Conservation (phyloP, 805 yeast species). For the Saccharomycopsis sp. region DNA sequence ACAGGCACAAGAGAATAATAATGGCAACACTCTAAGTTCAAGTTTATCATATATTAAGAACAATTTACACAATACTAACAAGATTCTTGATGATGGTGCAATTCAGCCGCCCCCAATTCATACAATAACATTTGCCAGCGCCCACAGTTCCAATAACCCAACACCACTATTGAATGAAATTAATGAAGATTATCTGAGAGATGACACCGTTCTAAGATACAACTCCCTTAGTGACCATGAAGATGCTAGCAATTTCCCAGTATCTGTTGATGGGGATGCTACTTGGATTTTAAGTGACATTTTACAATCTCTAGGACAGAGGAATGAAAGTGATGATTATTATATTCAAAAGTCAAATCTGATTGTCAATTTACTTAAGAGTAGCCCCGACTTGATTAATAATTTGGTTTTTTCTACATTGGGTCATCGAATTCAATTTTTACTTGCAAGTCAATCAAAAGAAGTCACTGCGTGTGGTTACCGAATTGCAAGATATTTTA, state of each 20-base stretch:
- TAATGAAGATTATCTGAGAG: not conserved
- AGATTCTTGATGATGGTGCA: not conserved
- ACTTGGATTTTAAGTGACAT: conserved; percentile 62
- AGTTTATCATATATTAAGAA: conserved; percentile 7
- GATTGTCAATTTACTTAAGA: conserved; percentile 47
- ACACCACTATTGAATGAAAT: conserved; percentile 9
- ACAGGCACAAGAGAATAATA: conserved; percentile 12
- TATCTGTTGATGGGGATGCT: conserved; percentile 34
- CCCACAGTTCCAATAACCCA: conserved; percentile 10
- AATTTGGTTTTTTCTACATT: conserved; percentile 59
- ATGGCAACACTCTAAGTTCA: not conserved
- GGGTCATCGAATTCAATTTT: conserved; percentile 49
- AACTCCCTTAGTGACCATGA: not conserved
- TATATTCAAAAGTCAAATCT: conserved; percentile 60
- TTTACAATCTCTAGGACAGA: conserved; percentile 47
- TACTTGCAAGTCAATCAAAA: conserved; percentile 50
- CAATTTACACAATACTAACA: not conserved
- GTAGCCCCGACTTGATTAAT: conserved; percentile 51
- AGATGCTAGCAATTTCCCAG: not conserved
- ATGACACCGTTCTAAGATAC: not conserved
- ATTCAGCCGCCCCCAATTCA: conserved; percentile 8
- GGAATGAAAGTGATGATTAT: conserved; percentile 41
- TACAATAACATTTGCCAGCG: conserved; percentile 12
- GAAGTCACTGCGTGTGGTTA: conserved; percentile 72
- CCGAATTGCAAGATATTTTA: conserved; percentile 60